These are phyloP conservation scores for Paramecium bursaria DNA, from an alignment of 73 alveolate species.

Conservation along the genomic window DNA sequence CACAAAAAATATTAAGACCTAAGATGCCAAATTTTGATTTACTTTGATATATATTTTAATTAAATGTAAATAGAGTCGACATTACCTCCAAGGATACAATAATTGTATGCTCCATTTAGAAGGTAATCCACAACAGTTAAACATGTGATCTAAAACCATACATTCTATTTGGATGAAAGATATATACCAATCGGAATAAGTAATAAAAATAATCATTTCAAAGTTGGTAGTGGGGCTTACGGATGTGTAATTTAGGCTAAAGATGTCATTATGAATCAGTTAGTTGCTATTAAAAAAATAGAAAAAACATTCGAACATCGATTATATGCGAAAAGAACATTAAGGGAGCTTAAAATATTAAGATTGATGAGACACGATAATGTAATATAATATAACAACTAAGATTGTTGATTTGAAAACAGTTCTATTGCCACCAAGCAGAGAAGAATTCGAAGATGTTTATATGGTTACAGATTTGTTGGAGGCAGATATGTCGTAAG, in stretches of 20 bases:
- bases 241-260: slow-evolving; percentile 83
- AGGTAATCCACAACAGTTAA: slow-evolving; percentile 11
- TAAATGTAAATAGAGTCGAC: slow-evolving; percentile 14
- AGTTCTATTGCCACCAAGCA: slow-evolving; percentile 70
- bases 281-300: slow-evolving; percentile 82
- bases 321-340: slow-evolving; percentile 74
- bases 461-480: slow-evolving; percentile 82
- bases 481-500: slow-evolving; percentile 85
- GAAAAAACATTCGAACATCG: slow-evolving; percentile 83
- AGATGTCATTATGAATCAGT: slow-evolving; percentile 61
- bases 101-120: slow-evolving; percentile 27
- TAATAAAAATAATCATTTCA: neutral
- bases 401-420: slow-evolving; percentile 67
- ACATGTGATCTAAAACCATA: slow-evolving; percentile 49
- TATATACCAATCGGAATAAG: slow-evolving; percentile 78
- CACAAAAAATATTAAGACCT: slow-evolving; percentile 38
- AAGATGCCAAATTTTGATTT: slow-evolving; percentile 55
- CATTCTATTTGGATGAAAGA: slow-evolving; percentile 66
- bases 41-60: slow-evolving; percentile 17
- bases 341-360: slow-evolving; percentile 79
- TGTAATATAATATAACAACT: slow-evolving; percentile 55
- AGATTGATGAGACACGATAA: slow-evolving; percentile 75
- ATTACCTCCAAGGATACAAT: slow-evolving; percentile 9
- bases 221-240: slow-evolving; percentile 83
- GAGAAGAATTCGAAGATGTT: slow-evolving; percentile 75